Evolutionary conservation across 352 stramenopile genomes (phyloP), one percentile per base, ranked within the genome.

Genomic region (Globisporangium ultimum): DNA sequence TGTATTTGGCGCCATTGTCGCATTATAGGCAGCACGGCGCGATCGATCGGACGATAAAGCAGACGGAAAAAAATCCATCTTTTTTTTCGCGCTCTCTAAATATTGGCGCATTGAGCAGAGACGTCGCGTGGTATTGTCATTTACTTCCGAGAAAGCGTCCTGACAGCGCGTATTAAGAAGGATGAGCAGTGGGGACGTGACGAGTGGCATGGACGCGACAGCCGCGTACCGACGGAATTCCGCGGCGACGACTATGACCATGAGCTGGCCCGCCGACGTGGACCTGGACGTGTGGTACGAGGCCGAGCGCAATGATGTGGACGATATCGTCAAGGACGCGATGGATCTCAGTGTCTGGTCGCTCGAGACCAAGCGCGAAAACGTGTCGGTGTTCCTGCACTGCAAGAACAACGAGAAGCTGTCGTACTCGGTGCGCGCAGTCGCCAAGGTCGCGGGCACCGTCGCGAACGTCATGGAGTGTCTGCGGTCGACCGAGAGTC

Each of bases 401-500:
- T 77, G 76, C 67, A 91, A 93, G 60, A 95, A 93, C 71, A 92
- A 81, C 54, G 80, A 91, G 55, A 84, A 87, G 14, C 69, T 84
- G 10, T 84, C 75, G 22, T 91, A 86, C 61, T 88, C 72, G 53
- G 73, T 93, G 28, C 84, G 86, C 45, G 74, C 79, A 0, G 82
- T 93, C 17, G 80, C 81, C 12, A 83, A 78, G 49, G 74, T 93
- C 18, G 62, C 82, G 0, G 82, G 82, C 41, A 75, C 80, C 2
- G 80, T 95, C n/a, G 50, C 68, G 2, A 82, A 80, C 60, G 78
- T 92, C n/a, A 74, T 90, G 43, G 86, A 95, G 59, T 89, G 82
- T 63, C 75, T 95, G 32, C 80, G 86, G 9, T 74, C 78, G 14
- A 72, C 72, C 10, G 80, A 91, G 60, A 85, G 69, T 48, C 42